These are phyloP conservation scores for Steccherinum ochraceum DNA, from an alignment of 768 basidiomycete species.

Conservation along the genomic window DNA sequence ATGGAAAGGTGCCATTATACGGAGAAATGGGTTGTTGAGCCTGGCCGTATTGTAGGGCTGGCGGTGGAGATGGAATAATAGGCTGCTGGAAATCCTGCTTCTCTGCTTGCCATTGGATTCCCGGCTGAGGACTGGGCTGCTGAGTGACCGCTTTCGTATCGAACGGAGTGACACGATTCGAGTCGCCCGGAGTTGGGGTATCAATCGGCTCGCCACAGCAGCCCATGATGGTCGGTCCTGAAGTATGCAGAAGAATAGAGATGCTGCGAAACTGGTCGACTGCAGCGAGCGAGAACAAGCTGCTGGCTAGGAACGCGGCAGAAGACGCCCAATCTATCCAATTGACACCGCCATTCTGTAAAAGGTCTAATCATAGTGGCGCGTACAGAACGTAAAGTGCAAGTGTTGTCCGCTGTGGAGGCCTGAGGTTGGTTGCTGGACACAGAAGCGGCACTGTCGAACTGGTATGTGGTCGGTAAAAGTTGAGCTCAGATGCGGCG, in stretches of 20 bases:
- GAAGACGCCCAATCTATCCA: not conserved
- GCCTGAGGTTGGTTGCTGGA: too few relatives aligned
- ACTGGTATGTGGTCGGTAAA: too few relatives aligned
- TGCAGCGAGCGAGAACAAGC: not conserved
- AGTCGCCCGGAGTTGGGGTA: slow-evolving; percentile 23
- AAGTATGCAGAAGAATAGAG: not conserved
- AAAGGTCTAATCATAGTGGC: not conserved
- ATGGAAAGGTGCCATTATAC: too few relatives aligned
- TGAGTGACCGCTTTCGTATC: slow-evolving; percentile 32
- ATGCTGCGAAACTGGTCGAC: too few relatives aligned
- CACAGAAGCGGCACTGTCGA: too few relatives aligned
- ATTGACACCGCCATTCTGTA: not conserved
- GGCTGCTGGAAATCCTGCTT: slow-evolving; percentile 38
- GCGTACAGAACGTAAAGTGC: too few relatives aligned
- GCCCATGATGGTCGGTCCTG: slow-evolving; percentile 36
- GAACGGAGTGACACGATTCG: slow-evolving; percentile 24
- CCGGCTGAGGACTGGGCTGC: slow-evolving; percentile 43
- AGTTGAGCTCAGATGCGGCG: too few relatives aligned
- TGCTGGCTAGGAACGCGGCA: not conserved
- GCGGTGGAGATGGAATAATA: slow-evolving; percentile 42
- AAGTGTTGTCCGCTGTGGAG: too few relatives aligned
- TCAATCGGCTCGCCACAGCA: slow-evolving; percentile 56
- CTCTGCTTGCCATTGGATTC: slow-evolving; percentile 27
- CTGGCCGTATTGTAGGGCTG: slow-evolving; percentile 19
- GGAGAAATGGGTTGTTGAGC: not conserved